Conservation (phyloP, 2,329 filamentous ascomycete genomes). For the Rhinocladiella similis region DNA sequence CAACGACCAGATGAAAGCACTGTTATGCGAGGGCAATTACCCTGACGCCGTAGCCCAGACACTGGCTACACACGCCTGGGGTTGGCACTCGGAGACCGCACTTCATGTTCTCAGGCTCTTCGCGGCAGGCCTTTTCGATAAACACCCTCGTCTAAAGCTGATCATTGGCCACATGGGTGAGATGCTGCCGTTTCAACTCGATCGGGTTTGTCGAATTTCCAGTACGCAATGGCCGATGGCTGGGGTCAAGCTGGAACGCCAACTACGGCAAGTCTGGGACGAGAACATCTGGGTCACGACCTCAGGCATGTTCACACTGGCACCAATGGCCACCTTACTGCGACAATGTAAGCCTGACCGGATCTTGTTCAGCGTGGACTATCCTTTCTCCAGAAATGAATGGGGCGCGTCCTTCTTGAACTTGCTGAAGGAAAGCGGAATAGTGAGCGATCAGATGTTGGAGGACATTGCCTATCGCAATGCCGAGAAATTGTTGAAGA, state of each 20-base stretch:
- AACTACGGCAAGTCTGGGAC: constrained; percentile 53
- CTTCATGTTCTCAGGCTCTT: constrained; percentile 45
- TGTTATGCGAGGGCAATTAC: constrained; percentile 42
- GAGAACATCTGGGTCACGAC: constrained; percentile 60
- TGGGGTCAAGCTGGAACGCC: constrained; percentile 53
- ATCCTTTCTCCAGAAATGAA: constrained; percentile 54
- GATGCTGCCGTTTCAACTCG: constrained; percentile 56
- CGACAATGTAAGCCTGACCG: constrained; percentile 40
- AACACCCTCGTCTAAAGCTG: constrained; percentile 54
- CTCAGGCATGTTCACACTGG: constrained; percentile 53
- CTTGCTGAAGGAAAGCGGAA: constrained; percentile 49
- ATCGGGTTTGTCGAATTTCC: constrained; percentile 35
- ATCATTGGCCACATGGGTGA: constrained; percentile 55
- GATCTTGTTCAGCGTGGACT: constrained; percentile 59
- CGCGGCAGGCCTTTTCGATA: constrained; percentile 56
- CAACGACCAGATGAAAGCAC: constrained; percentile 35
- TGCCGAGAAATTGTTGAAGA: constrained; percentile 48
- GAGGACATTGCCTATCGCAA: constrained; percentile 52
- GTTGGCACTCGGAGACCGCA: constrained; percentile 40
- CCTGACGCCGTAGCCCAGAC: constrained; percentile 2
- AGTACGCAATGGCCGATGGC: constrained; percentile 36
- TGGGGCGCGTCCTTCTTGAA: constrained; percentile 50
- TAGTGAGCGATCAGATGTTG: constrained; percentile 51
- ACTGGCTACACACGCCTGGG: constrained; percentile 32
- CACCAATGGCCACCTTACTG: constrained; percentile 44